Conservation (phyloP, 768 basidiomycete genomes). For the Roridomyces roridus region DNA sequence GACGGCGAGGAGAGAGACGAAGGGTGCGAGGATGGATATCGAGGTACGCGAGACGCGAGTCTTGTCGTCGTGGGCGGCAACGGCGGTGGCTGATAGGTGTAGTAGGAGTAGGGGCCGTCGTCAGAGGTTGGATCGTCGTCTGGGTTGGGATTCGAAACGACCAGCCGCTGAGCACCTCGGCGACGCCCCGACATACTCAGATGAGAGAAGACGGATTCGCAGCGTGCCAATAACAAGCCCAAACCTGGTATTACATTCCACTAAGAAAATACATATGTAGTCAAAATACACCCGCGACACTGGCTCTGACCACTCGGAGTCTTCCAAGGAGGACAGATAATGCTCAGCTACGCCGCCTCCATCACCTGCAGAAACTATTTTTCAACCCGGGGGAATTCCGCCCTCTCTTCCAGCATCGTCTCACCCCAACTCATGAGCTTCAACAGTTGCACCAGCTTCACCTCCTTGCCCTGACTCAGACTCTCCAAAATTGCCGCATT, state of each 20-base stretch:
- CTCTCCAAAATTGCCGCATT: constrained; percentile 95
- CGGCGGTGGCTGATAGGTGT: constrained; percentile 37
- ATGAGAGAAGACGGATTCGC: too few relatives aligned
- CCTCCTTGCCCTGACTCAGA: constrained; percentile 90
- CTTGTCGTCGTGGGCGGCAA: constrained; percentile 43
- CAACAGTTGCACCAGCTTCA: constrained; percentile 84
- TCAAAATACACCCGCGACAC: too few relatives aligned
- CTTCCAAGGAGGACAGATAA: too few relatives aligned
- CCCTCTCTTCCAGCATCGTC: constrained; percentile 73
- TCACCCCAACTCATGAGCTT: constrained; percentile 92
- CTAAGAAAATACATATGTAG: too few relatives aligned
- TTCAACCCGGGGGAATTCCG: constrained; percentile 67
- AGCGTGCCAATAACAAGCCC: too few relatives aligned
- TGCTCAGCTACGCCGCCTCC: too few relatives aligned
- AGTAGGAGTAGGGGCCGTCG: constrained; percentile 30
- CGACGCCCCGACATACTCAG: constrained; percentile 60
- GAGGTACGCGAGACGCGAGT: constrained; percentile 31
- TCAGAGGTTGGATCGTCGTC: constrained; percentile 43
- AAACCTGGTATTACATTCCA: too few relatives aligned
- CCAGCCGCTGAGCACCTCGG: constrained; percentile 47
- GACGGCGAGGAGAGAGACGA: constrained; percentile 72
- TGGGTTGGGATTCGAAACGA: constrained; percentile 67
- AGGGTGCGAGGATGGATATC: constrained; percentile 50
- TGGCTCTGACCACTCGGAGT: too few relatives aligned
- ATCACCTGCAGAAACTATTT: constrained; percentile 4